Evolutionary conservation across 306 rosid species (phyloP).

Genomic region (Phaseolus lunatus): DNA sequence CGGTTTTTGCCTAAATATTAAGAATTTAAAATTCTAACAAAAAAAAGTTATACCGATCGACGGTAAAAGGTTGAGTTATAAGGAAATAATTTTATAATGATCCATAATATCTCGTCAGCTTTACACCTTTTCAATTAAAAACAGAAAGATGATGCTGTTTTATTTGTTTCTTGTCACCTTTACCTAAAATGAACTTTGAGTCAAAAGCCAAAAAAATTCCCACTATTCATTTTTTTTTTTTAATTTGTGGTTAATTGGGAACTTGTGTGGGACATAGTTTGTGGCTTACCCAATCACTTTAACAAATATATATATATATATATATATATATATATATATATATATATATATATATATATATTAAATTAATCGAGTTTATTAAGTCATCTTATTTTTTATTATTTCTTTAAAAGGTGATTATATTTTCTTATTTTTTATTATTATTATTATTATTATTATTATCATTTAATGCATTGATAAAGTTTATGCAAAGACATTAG

Average conservation of each 20-base stretch:
- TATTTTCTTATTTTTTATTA: too few relatives aligned
- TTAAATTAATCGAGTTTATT: too few relatives aligned
- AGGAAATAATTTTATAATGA: background rate
- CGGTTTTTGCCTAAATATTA: background rate
- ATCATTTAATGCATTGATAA: too few relatives aligned
- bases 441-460: too few relatives aligned
- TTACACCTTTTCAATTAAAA: conserved; percentile 10
- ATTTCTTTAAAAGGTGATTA: too few relatives aligned
- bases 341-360: too few relatives aligned
- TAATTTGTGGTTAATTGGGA: background rate
- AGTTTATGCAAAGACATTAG: too few relatives aligned
- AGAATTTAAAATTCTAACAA: background rate
- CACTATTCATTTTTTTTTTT: background rate
- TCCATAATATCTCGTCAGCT: background rate
- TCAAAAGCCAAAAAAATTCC: conserved; percentile 4
- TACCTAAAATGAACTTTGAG: conserved; percentile 11
- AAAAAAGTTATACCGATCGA: background rate
- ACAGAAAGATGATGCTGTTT: background rate
- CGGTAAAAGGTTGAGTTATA: background rate
- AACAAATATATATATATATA: background rate
- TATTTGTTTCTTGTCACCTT: background rate
- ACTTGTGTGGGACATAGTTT: background rate
- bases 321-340: too few relatives aligned
- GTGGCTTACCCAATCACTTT: background rate
- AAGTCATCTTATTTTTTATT: too few relatives aligned